A percentile compares a stretch with the other conserved stretches of the same genome.
These are phyloP conservation scores for Podila clonocystis DNA, from an alignment of 192 early-diverging fungal species.

Conservation along the genomic window DNA sequence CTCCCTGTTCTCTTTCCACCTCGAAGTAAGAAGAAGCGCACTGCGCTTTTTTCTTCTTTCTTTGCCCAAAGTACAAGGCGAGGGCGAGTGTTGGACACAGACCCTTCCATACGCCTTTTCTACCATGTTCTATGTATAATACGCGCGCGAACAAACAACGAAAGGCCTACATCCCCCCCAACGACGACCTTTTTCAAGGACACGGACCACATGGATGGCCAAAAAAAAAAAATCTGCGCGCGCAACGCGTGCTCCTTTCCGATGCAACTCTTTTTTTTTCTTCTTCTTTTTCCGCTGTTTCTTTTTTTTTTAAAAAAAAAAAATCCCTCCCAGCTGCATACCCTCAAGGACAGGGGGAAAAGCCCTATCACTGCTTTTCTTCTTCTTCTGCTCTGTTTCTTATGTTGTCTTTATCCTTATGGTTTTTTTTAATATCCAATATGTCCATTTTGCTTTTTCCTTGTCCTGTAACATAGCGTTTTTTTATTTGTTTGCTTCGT, in stretches of 20 bases:
- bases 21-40: not conserved
- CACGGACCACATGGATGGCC: no score
- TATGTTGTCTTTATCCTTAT: not conserved
- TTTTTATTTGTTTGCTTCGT: not conserved
- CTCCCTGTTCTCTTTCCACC: not conserved
- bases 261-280: not conserved
- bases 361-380: slow-evolving; percentile 1
- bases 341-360: not conserved
- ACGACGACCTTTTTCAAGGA: no score
- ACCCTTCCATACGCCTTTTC: no score
- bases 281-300: not conserved
- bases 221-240: no score
- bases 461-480: not conserved
- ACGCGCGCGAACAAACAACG: no score
- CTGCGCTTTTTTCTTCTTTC: not conserved
- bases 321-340: not conserved
- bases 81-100: no score
- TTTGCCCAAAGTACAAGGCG: not conserved
- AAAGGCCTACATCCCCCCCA: no score
- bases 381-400: not conserved
- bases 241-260: no score
- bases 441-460: not conserved
- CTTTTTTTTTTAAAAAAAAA: no score
- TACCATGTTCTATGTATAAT: no score
- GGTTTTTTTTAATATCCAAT: not conserved